phyloP scores from a whole-genome alignment of 768 basidiomycete species.

The Rickenella mellea region DNA sequence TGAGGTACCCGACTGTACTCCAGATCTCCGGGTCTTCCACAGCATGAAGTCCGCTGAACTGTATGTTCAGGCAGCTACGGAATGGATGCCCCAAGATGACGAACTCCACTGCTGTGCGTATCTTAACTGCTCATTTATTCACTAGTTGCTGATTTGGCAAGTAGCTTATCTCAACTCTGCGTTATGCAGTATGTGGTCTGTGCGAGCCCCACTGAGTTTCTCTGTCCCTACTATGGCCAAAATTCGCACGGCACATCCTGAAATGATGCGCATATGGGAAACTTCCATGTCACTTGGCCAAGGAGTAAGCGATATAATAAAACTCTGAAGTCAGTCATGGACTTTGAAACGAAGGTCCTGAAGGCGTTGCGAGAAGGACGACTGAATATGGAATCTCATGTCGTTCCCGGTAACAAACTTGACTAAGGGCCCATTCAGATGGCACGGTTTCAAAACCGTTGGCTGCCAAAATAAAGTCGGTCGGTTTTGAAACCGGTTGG shows the following conservation, averaged over 20 bases:
- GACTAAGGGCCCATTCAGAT: no score
- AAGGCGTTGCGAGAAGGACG: no score
- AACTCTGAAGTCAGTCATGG: no score
- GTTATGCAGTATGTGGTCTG: background rate
- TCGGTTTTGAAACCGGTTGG: no score
- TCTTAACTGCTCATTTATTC: background rate
- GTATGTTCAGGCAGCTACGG: slow-evolving; percentile 23
- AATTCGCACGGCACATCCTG: background rate
- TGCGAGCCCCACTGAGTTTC: background rate
- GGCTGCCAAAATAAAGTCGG: no score
- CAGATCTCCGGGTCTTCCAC: slow-evolving; percentile 9
- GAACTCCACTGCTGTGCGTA: slow-evolving; percentile 20
- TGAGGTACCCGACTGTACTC: slow-evolving; percentile 12
- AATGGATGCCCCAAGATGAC: slow-evolving; percentile 29
- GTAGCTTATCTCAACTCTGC: background rate
- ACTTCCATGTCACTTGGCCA: no score
- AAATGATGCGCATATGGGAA: background rate
- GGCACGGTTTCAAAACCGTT: no score
- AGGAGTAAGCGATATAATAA: no score
- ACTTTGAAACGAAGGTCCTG: no score
- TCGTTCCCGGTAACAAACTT: no score
- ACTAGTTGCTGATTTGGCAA: background rate
- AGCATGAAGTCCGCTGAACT: slow-evolving; percentile 15
- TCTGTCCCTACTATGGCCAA: background rate
- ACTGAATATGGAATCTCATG: no score